Base-by-base conservation (phyloP, 106 monocot genomes). In the Acorus gramineus region DNA sequence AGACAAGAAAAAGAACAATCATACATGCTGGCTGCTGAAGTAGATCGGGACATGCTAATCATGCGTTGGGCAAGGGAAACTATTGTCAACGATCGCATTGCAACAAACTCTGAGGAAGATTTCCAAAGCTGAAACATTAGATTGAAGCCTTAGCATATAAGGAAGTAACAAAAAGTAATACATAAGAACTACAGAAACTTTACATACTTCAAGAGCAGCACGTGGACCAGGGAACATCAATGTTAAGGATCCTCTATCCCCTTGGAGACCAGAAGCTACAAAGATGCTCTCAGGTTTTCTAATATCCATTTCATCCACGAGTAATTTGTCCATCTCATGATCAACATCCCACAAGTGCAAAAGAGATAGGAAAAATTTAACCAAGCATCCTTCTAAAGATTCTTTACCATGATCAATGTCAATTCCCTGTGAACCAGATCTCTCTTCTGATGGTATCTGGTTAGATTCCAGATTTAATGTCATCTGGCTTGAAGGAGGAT, bases 1-100 rank as follows among this genome's bases (percentile, higher is more conserved):
- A 45, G 62, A 6, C 68, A 12, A 10, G 44, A 14, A 11, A 28
- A 57, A 13, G 10, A 59, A 56, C n/a, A 55, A 53, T 43, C 11
- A 14, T 73, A 89, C 92, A 88, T 92, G 81, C 83, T 81, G 61
- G 88, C 92, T 72, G 62, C 59, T 47, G 87, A 73, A 69, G 81
- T 71, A 42, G 87, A 82, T 64, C 80, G 87, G 47, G 83, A 88
- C 64, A 92, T 77, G 59, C 69, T 81, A 55, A 98, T 83, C 78
- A 98, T 81, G 49, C 83, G 85, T 70, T 98, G 92, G 5, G 92
- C 92, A 62, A 98, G 75, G 60, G 98, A 98, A 64, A 98, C 98
- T 58, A 92, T 86, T 52, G 79, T 73, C 7, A 98, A 71, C 51
- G 98, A 92, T 68, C 92, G 85, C 91, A 92, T 98, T 57, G 98